A percentile compares a stretch with the other conserved stretches of the same genome.
These are phyloP conservation scores for Saccharomycopsis hybrid DNA, from an alignment of 1,139 yeast genomes.

Conservation along the genomic window DNA sequence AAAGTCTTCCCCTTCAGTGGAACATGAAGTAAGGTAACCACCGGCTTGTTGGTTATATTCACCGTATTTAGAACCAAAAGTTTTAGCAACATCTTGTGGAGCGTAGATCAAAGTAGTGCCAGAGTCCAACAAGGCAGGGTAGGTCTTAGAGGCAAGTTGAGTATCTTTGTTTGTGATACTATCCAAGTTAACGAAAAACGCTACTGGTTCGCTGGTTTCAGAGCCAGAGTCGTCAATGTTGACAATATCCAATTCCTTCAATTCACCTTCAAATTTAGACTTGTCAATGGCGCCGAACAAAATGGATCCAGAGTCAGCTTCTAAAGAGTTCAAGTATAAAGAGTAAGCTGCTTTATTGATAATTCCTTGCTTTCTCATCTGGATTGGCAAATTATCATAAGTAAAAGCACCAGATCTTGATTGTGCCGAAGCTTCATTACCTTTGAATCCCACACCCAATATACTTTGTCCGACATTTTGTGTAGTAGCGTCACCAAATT, in stretches of 20 bases:
- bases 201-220: conserved; percentile 9
- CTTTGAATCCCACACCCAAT: conserved; percentile 20
- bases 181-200: conserved; percentile 19
- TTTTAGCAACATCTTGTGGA: conserved; percentile 36
- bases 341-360: conserved; percentile 45
- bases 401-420: conserved; percentile 27
- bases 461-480: conserved; percentile 18
- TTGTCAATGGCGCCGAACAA: conserved; percentile 56
- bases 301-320: conserved; percentile 40
- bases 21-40: conserved; percentile 33
- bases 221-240: conserved; percentile 25
- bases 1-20: conserved; percentile 27
- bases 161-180: conserved; percentile 9
- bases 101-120: conserved; percentile 59
- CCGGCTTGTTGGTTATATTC: conserved; percentile 30
- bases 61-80: conserved; percentile 33
- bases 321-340: conserved; percentile 41
- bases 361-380: conserved; percentile 39
- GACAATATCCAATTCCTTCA: conserved; percentile 26
- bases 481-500: conserved; percentile 21
- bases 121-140: conserved; percentile 48
- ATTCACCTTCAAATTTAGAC: conserved; percentile 43
- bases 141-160: conserved; percentile 5
- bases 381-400: conserved; percentile 40
- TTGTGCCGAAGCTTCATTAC: conserved; percentile 25